Evolutionary conservation across 2,329 filamentous ascomycete species (phyloP), one percentile per base, ranked within the genome.

Genomic region (Stromatinia cepivora): DNA sequence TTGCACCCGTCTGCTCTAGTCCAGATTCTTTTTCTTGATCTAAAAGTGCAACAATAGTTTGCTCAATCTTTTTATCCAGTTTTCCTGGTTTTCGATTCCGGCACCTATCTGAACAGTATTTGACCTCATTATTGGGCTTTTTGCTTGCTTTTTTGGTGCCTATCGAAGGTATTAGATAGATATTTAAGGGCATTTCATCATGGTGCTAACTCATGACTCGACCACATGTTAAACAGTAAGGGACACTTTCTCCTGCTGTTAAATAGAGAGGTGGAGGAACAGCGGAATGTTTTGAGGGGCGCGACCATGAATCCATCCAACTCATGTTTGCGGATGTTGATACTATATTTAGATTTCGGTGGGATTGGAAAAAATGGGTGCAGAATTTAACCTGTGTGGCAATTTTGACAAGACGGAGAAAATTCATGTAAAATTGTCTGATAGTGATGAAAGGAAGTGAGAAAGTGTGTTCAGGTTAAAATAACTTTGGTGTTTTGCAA

Each of bases 91-190:
- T 88, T 50, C 81, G 81, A 46, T 80, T 80, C 28, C 85, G 80
- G 72, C 86, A 89, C 50, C 83, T 79, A 58, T 82, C 79, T 0
- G 86, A 88, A 78, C 87, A 88, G 79, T 87, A 89, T 71, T 86
- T 87, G 78, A 73, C 58, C 46, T 67, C 66, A 52, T 63, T 63
- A 8, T 67, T 67, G 15, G 57, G 11, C 36, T 63, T 67, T 39
- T 67, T 67, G 66, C 31, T 67, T 0, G 66, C 36, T 42, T 67
- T 67, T 54, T 63, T 67, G 17, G 66, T 53, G 66, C 28, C 66
- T 67, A 20, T 45, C 22, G 25, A 20, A 22, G 45, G 36, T 22
- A 63, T 67, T 63, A 67, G 66, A 63, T 10, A 34, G 3, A 42
- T 42, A 10, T 42, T 42, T 8, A n/a, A 20, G 22, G 31, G 4